These are phyloP conservation scores for Schizonepeta tenuifolia DNA, from an alignment of 257 asterid species.

Conservation along the genomic window DNA sequence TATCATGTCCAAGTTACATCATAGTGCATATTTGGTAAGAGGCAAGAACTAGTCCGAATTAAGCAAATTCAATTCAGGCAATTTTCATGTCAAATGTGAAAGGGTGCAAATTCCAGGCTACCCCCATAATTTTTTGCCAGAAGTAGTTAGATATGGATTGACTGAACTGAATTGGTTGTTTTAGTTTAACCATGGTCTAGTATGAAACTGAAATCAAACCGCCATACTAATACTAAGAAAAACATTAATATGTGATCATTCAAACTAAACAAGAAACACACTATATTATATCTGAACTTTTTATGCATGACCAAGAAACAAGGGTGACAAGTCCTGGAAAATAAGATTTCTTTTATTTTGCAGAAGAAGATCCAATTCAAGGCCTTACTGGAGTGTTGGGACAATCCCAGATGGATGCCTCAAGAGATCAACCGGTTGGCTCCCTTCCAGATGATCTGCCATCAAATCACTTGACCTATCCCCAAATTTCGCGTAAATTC, in stretches of 20 bases:
- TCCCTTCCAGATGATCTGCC: conserved; percentile 86
- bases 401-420: conserved; percentile 90
- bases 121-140: background rate
- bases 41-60: too few species aligned
- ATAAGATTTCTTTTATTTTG: background rate
- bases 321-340: background rate
- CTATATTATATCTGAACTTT: background rate
- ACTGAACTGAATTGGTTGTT: background rate
- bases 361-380: background rate
- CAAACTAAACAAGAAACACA: background rate
- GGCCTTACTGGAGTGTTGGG: conserved; percentile 78
- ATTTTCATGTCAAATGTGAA: background rate
- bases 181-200: background rate
- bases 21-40: too few species aligned
- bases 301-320: background rate
- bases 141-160: background rate
- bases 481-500: background rate
- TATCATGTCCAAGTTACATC: background rate
- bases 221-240: background rate
- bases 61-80: too few species aligned
- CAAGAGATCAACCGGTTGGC: conserved; percentile 73
- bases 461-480: conserved; percentile 36
- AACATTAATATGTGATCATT: background rate
- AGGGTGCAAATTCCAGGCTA: background rate
- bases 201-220: background rate